A percentile compares a stretch with the other conserved stretches of the same genome.
Conservation (phyloP, 164 flowering plant genomes). For the Brasenia schreberi region DNA sequence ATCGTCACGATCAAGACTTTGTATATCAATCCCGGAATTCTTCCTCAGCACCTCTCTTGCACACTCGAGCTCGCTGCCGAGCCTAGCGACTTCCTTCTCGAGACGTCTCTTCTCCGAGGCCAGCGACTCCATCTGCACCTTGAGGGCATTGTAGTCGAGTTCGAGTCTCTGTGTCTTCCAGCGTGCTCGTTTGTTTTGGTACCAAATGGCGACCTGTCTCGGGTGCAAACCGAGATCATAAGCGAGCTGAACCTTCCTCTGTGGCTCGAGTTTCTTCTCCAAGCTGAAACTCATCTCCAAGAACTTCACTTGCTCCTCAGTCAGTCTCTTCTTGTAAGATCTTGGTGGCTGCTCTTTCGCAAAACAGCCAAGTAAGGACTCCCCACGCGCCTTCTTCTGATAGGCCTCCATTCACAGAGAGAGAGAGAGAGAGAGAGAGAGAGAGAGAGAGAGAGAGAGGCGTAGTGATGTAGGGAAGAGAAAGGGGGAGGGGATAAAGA, state of each 20-base stretch:
- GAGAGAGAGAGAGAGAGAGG: neutral
- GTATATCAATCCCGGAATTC: slow-evolving; percentile 7
- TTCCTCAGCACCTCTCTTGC: slow-evolving; percentile 16
- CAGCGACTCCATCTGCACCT: slow-evolving; percentile 20
- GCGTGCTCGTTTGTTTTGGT: slow-evolving; percentile 86
- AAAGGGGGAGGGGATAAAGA: neutral
- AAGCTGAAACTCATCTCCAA: slow-evolving; percentile 81
- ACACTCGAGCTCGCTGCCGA: slow-evolving; percentile 23
- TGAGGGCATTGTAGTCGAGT: slow-evolving; percentile 56
- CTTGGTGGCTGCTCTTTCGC: neutral
- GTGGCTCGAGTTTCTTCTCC: slow-evolving; percentile 90
- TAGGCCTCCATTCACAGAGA: neutral
- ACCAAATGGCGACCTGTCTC: slow-evolving; percentile 94
- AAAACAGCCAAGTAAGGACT: neutral
- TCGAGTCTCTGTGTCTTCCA: slow-evolving; percentile 91
- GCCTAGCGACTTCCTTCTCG: slow-evolving; percentile 24
- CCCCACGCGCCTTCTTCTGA: neutral
- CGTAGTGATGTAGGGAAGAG: too few relatives aligned
- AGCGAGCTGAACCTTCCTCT: slow-evolving; percentile 72
- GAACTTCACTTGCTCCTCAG: slow-evolving; percentile 70
- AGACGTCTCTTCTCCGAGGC: slow-evolving; percentile 23
- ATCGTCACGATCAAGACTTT: slow-evolving; percentile 13
- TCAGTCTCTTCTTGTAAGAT: slow-evolving; percentile 38
- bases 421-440: neutral
- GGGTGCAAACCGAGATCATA: slow-evolving; percentile 86